Percentiles rank a stretch among this genome's conserved stretches.
Conservation (phyloP, 257 asterid species). For the Catharanthus roseus region DNA sequence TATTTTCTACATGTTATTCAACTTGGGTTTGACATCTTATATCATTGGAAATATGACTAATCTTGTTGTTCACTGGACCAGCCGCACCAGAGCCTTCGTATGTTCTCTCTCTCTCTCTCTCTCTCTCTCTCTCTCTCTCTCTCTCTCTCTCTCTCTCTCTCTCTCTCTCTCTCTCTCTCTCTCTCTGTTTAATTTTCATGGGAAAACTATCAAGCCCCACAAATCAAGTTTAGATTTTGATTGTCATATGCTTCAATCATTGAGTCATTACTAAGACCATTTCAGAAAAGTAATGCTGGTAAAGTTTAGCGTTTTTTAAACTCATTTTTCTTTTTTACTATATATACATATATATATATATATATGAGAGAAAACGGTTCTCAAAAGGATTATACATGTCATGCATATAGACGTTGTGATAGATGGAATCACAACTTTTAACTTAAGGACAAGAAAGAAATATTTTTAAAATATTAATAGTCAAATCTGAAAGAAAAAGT, state of each 20-base stretch:
- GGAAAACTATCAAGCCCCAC: too few species aligned
- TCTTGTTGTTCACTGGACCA: slow-evolving; percentile 92
- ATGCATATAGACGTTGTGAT: too few species aligned
- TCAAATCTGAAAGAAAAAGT: too few species aligned
- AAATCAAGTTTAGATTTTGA: neutral
- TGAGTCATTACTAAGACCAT: neutral
- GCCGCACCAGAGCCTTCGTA: slow-evolving; percentile 79
- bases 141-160: slow-evolving; percentile 7
- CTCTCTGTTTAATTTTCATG: too few species aligned
- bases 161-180: neutral
- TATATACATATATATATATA: too few species aligned
- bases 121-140: neutral
- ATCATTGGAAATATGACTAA: slow-evolving; percentile 96
- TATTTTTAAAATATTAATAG: too few species aligned
- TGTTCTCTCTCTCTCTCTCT: slow-evolving; percentile 21
- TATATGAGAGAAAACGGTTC: too few species aligned
- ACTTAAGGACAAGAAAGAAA: too few species aligned
- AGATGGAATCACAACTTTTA: too few species aligned
- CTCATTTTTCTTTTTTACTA: too few species aligned
- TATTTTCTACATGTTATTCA: slow-evolving; percentile 77
- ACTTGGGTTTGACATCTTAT: slow-evolving; percentile 77
- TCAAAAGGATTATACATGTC: too few species aligned
- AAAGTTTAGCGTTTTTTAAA: too few species aligned
- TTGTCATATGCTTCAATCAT: neutral
- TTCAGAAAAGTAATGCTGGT: neutral